Base-by-base conservation (phyloP, 2,329 filamentous ascomycete genomes). In the Ploettnerulaceae sp. region DNA sequence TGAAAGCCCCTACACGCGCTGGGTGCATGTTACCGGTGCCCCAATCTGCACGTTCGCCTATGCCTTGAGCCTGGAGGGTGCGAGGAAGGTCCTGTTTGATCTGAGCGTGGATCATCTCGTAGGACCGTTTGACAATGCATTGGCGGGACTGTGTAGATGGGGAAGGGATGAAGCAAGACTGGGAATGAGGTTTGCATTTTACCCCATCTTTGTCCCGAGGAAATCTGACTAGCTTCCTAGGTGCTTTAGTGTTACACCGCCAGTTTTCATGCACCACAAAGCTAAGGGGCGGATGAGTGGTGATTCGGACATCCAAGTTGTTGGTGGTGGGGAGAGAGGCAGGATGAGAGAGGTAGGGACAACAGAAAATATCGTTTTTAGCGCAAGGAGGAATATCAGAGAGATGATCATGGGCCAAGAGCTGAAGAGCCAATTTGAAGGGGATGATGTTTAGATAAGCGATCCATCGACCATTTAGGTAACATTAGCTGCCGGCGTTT, bases 31-130 rank as follows among this genome's bases (percentile, higher is more conserved):
- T 18, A 55, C 57, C 5, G 54, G 52, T 1, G 55, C 52, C 4
- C 60, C 61, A 0, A 59, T 66, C 15, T 68, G 66, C 49, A 60
- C 61, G 2, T 65, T 66, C 41, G 60, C 63, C 2, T 67, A 68
- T 35, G 66, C 62, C 1, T 44, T 69, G 26, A 61, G 60, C 2
- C 56, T 56, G 17, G 20, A 38, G 8, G 57, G 57, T 1, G 57
- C 57, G 3, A 72, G 77, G 55, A 82, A 82, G 63, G 38, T 41
- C 4, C 7, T 41, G 3, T 81, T 76, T 65, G 77, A 81, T 55
- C 68, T 82, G 5, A 78, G 78, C 47, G 39, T 56, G 2, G 61
- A 66, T 49, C 57, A 59, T 22, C 53, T 64, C 2, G 42, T 39
- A 0, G 60, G 57, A 0, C 53, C 63, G 0, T 64, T 66, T 32